Evolutionary conservation across 495 filamentous ascomycete genomes (phyloP).

Genomic region (Hypoxylon fragiforme): DNA sequence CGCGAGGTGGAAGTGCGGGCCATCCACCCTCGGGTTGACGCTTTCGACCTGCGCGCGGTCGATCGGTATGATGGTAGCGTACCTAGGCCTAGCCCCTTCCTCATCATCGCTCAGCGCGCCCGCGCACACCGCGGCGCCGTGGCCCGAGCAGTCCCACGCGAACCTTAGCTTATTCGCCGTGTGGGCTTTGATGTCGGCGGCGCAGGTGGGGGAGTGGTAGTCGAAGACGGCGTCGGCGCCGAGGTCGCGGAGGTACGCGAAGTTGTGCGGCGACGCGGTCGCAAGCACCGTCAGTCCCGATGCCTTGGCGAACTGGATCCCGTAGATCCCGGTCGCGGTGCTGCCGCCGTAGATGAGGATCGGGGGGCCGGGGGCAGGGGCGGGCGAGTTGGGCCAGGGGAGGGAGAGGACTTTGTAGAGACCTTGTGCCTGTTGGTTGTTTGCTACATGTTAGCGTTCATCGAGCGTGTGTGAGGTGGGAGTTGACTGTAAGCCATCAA

Average conservation of each 20-base stretch:
- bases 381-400: slow-evolving; percentile 40
- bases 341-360: slow-evolving; percentile 58
- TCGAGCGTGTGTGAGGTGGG: no score
- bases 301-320: slow-evolving; percentile 50
- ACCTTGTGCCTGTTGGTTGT: slow-evolving; percentile 51
- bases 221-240: slow-evolving; percentile 53
- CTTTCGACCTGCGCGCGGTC: slow-evolving; percentile 21
- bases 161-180: slow-evolving; percentile 31
- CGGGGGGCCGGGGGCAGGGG: slow-evolving; percentile 21
- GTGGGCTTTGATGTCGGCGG: slow-evolving; percentile 39
- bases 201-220: slow-evolving; percentile 45
- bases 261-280: slow-evolving; percentile 50
- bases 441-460: neutral
- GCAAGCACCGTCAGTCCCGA: slow-evolving; percentile 51
- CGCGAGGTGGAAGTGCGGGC: slow-evolving; percentile 29
- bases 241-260: slow-evolving; percentile 42
- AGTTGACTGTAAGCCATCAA: no score
- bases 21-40: slow-evolving; percentile 39
- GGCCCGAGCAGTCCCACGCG: slow-evolving; percentile 44
- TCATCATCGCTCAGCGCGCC: slow-evolving; percentile 32
- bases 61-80: slow-evolving; percentile 32
- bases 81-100: slow-evolving; percentile 25
- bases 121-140: slow-evolving; percentile 29
- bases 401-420: slow-evolving; percentile 47
- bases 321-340: slow-evolving; percentile 52